Evolutionary conservation across 352 stramenopile genomes (phyloP).

Genomic region (Discostella stelligera): DNA sequence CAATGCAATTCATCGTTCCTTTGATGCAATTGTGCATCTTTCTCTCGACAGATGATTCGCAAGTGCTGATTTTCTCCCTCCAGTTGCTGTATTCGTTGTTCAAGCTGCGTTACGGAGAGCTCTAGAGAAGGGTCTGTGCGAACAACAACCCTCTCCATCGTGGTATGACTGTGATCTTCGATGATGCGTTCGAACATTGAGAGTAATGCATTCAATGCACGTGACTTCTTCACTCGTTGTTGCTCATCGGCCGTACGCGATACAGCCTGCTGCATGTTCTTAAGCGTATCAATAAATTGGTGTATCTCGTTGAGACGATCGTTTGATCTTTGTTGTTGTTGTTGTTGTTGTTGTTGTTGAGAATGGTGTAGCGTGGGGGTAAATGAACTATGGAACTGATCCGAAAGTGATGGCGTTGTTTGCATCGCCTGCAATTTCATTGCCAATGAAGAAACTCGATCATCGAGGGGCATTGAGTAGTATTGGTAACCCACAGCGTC

Average conservation of each 20-base stretch:
- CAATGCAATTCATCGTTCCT: slow-evolving; percentile 16
- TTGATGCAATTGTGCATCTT: slow-evolving; percentile 4
- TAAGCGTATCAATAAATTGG: slow-evolving; percentile 45
- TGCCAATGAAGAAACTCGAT: no score
- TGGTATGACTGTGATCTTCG: slow-evolving; percentile 8
- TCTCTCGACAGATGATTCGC: slow-evolving; percentile 9
- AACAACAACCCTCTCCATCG: not conserved
- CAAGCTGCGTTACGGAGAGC: not conserved
- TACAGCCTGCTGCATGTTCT: slow-evolving; percentile 39
- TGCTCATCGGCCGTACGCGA: slow-evolving; percentile 32
- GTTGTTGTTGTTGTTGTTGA: no score
- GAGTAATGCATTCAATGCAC: slow-evolving; percentile 40
- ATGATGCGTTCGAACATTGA: slow-evolving; percentile 47
- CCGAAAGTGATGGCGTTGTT: no score
- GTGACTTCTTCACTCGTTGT: slow-evolving; percentile 39
- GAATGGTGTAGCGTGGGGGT: no score
- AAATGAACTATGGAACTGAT: no score
- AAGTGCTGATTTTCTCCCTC: slow-evolving; percentile 24
- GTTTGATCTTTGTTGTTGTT: no score
- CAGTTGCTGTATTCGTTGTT: slow-evolving; percentile 12
- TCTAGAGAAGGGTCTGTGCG: not conserved
- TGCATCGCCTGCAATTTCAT: no score
- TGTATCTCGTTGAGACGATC: slow-evolving; percentile 19
- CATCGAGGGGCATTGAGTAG: no score
- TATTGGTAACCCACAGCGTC: not conserved